Evolutionary conservation across 192 early-diverging fungal genomes (phyloP), one percentile per base, ranked within the genome.

Genomic region (Dispira simplex): DNA sequence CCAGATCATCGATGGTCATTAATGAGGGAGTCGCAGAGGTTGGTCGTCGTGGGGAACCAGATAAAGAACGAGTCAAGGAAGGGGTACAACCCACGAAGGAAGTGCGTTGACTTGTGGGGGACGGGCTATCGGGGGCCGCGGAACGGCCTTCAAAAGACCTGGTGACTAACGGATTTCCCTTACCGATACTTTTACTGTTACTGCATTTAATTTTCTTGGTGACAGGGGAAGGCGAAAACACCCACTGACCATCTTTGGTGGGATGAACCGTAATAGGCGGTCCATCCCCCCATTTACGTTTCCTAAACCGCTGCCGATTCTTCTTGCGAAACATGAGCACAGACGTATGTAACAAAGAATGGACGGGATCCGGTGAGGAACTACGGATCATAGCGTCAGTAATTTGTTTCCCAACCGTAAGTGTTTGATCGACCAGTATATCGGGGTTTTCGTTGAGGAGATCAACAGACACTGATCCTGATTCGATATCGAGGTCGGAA

Each of bases 271-370:
- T 43, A 8, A 21, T n/a, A 20, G 59, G 59, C 9, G 59, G 44
- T 11, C 59, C 59, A 45, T 62, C 59, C 20, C 59, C 59, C 59
- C 59, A 62, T 62, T 62, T 62, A 25, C 59, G 59, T 25, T 45
- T 62, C n/a, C 44, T 45, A 10, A n/a, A 45, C 16, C 23, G 28
- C 13, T 21, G 59, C 2, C 59, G 59, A 21, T 62, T 62, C 9
- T 25, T 14, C 59, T 62, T 62, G 5, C 32, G 28, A 45, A 44
- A 62, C 39, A 62, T 39, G 44, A 62, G 59, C 18, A 62, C 59
- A 11, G 59, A 62, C 12, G 59, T 62, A 0, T 62, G 26, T 16
- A 62, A 43, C 43, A 62, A 39, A 14, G 59, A 62, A 18, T 25
- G 28, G 8, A 62, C 59, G 13, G 28, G 39, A 20, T 45, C 59